Conservation (phyloP, 1,284 basidiomycete genomes). For the Boletus mariae region DNA sequence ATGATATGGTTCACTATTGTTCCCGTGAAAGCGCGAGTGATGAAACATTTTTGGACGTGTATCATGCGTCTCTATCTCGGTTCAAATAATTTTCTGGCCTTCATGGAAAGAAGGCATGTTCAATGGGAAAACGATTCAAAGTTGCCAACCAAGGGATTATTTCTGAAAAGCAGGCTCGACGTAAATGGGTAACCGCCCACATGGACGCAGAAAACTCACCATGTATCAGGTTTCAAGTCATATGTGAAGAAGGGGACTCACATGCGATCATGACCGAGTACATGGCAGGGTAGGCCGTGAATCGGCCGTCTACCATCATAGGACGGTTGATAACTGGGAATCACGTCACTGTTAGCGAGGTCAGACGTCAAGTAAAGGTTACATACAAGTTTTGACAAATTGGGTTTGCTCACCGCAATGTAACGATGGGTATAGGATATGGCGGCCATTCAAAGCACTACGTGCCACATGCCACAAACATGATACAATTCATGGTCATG, state of each 20-base stretch:
- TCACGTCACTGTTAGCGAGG: neutral
- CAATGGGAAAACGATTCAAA: slow-evolving; percentile 1
- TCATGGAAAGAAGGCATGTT: neutral
- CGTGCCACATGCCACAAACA: neutral
- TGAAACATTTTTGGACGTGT: neutral
- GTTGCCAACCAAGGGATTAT: slow-evolving; percentile 1
- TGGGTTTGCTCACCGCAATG: neutral
- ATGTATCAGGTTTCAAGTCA: neutral
- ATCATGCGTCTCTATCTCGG: neutral
- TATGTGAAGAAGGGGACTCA: neutral
- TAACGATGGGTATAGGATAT: neutral
- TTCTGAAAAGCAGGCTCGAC: neutral
- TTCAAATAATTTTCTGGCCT: neutral
- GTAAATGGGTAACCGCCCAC: neutral
- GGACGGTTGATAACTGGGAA: neutral
- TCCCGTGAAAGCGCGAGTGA: neutral
- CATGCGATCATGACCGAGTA: neutral
- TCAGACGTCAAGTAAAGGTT: too few species aligned
- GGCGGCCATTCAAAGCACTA: neutral
- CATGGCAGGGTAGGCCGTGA: neutral
- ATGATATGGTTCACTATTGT: neutral
- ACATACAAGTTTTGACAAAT: neutral
- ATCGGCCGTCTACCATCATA: neutral
- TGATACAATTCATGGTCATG: neutral
- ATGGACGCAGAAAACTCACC: neutral